Conservation (phyloP, 2,329 filamentous ascomycete genomes). For the Beauveria sp. region DNA sequence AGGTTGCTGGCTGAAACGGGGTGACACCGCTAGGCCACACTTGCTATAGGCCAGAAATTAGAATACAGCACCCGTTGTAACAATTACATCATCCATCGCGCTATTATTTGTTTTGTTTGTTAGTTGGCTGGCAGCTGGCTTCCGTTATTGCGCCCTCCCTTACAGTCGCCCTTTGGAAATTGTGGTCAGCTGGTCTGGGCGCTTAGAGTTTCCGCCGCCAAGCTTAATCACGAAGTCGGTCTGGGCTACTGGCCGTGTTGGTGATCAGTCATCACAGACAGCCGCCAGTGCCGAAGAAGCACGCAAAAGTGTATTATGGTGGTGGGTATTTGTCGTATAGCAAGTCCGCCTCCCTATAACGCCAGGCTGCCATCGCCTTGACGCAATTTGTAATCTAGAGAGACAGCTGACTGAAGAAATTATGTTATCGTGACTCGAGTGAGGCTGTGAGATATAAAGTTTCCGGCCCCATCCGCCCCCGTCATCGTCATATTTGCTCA, state of each 20-base stretch:
- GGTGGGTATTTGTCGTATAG: background rate
- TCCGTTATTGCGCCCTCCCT: background rate
- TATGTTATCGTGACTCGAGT: background rate
- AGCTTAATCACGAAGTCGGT: background rate
- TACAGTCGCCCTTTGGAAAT: background rate
- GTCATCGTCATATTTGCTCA: background rate
- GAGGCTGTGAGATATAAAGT: slow-evolving; percentile 1
- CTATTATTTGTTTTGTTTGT: background rate
- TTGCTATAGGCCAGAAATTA: background rate
- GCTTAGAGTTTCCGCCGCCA: background rate
- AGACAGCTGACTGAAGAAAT: background rate
- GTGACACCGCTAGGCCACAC: background rate
- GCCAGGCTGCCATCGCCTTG: background rate
- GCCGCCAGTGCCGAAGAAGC: background rate
- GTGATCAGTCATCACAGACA: background rate
- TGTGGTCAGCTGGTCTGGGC: background rate
- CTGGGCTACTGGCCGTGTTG: background rate
- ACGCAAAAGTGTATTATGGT: background rate
- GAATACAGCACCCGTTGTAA: background rate
- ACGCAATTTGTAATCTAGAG: no score
- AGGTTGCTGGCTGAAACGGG: slow-evolving; percentile 7
- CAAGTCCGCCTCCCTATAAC: no score
- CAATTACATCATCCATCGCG: background rate
- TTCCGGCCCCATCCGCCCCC: background rate
- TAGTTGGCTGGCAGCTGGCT: no score